Base-by-base conservation (phyloP, 2,329 filamentous ascomycete species). In the Fusarium tanahbumbuense region DNA sequence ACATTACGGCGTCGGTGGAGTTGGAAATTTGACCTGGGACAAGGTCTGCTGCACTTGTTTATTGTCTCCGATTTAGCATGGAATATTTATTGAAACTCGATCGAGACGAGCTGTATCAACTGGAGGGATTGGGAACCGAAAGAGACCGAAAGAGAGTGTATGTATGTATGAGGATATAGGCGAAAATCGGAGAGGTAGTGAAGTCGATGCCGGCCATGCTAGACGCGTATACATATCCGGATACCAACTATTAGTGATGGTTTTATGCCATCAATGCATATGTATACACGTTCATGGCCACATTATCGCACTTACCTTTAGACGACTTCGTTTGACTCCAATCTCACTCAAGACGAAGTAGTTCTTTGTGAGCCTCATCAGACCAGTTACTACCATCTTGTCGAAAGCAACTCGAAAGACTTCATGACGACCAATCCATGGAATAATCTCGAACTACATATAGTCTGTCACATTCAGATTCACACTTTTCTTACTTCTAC, bases 1-100 rank as follows among this genome's bases (percentile, higher is more conserved):
- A 73, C 60, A 64, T 50, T 60, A 72, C 49, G 72, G 72, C 59
- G 72, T 65, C 45, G 42, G 55, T 49, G 72, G 72, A 60, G 63
- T 74, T 75, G 65, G 61, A 49, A 49, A 60, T 37, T 58, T 44
- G 63, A 66, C 60, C 68, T 68, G 54, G 55, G 61, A 66, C 42
- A 49, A 71, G 72, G 64, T 70, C 64, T 50, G 46, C 55, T 50
- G 46, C 55, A 60, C 45, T 55, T 66, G 32, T 55, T 72, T 53
- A 44, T 56, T 57, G 30, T 65, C 52, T 58, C 62, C 23, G 41
- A 20, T 46, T 52, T 49, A 46, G 20, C 37, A 53, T 16, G 53
- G 40, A 16, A 18, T 50, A 37, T 62, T 53, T 56, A 22, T 46
- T 46, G 34, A 28, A n/a, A 37, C 20, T 42, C 13, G n/a, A 10